A percentile compares a stretch with the other conserved stretches of the same genome.
Evolutionary conservation across 305 asterid genomes (phyloP).

Genomic region (Rubia balearica): DNA sequence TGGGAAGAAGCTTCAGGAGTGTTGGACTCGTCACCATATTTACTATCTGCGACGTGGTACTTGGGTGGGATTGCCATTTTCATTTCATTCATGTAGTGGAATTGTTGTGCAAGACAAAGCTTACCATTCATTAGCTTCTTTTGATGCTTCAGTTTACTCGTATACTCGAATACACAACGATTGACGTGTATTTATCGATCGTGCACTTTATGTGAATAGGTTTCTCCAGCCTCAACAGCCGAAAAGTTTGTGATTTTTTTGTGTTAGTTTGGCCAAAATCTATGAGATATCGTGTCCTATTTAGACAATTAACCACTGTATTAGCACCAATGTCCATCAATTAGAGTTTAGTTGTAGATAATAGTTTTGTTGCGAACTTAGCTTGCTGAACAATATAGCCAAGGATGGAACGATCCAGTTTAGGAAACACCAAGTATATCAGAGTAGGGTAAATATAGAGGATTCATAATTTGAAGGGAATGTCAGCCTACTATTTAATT

Average conservation of each 20-base stretch:
- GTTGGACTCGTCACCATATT: conserved; percentile 49
- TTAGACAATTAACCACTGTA: too few species aligned
- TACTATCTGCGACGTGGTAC: conserved; percentile 89
- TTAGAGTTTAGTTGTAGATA: conserved; percentile 24
- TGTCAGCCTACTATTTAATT: conserved; percentile 24
- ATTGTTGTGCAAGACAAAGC: neutral
- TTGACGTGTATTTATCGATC: neutral
- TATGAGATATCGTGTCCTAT: too few species aligned
- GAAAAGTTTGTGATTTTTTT: too few species aligned
- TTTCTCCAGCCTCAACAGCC: too few species aligned
- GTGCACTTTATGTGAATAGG: neutral
- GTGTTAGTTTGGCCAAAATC: too few species aligned
- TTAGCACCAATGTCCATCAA: too few species aligned
- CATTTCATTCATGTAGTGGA: too few species aligned
- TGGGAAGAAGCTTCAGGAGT: conserved; percentile 65
- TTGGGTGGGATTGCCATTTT: conserved; percentile 16
- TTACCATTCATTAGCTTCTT: neutral
- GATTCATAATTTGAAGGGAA: neutral
- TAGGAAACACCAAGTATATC: neutral
- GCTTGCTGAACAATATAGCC: too few species aligned
- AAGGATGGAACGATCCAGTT: too few species aligned
- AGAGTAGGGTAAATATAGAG: neutral
- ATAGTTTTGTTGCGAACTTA: too few species aligned
- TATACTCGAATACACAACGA: neutral
- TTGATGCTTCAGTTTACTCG: neutral